Evolutionary conservation across 73 alveolate species (phyloP).

Genomic region (Paramecium tetraurelia): DNA sequence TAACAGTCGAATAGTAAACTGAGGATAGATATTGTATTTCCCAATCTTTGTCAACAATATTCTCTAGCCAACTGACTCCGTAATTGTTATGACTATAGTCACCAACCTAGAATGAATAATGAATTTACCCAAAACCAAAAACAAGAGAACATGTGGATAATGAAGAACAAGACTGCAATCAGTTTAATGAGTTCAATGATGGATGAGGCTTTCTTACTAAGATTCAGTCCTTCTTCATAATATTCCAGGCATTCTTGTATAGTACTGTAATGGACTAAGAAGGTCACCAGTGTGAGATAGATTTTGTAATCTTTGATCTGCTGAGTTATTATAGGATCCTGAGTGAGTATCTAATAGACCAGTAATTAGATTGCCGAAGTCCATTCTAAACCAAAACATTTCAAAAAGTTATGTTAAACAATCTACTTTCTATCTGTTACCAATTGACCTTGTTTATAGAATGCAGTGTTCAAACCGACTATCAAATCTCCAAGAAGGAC

Average conservation of each 20-base stretch:
- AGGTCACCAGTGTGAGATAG: background rate
- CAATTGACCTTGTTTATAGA: background rate
- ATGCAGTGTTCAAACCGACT: conserved; percentile 2
- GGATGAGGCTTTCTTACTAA: conserved; percentile 8
- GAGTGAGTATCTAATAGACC: background rate
- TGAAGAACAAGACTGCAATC: background rate
- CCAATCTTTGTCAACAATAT: background rate
- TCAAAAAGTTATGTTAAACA: background rate
- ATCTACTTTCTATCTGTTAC: background rate
- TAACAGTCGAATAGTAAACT: conserved; percentile 70
- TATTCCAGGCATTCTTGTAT: background rate
- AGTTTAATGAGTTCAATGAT: background rate
- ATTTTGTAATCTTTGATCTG: background rate
- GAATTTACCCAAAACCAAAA: conserved; percentile 33
- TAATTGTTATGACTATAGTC: conserved; percentile 23
- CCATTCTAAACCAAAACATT: conserved; percentile 34
- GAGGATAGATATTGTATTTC: conserved; percentile 60
- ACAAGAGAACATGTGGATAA: conserved; percentile 8
- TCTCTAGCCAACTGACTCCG: conserved; percentile 62
- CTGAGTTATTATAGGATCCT: background rate
- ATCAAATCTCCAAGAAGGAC: background rate
- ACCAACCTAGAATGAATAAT: background rate
- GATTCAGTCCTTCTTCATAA: conserved; percentile 33
- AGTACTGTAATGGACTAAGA: conserved; percentile 26
- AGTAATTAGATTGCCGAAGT: background rate